A percentile compares a stretch with the other conserved stretches of the same genome.
Conservation (phyloP, 148 eudicot species). For the Simmondsia chinensis region DNA sequence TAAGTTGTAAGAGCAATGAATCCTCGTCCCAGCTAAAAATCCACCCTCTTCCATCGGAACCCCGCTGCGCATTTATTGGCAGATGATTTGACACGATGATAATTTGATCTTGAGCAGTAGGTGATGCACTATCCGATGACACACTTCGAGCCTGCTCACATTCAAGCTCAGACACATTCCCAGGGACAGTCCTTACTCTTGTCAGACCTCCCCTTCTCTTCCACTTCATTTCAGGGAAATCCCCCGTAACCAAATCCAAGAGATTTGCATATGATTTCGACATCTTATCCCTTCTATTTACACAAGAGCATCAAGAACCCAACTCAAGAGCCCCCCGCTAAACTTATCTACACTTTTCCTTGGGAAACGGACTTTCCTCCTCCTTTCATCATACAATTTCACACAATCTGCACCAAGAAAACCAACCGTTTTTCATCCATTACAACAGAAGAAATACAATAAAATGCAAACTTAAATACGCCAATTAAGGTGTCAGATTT, state of each 20-base stretch:
- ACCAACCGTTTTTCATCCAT: too few relatives aligned
- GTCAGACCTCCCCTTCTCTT: constrained; percentile 18
- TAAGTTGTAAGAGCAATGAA: constrained; percentile 31
- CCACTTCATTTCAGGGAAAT: constrained; percentile 20
- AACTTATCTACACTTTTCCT: too few relatives aligned
- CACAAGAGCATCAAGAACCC: too few relatives aligned
- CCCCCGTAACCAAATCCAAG: constrained; percentile 27
- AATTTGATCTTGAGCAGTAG: constrained; percentile 25
- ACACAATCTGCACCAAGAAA: too few relatives aligned
- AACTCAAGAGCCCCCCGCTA: too few relatives aligned
- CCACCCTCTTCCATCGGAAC: constrained; percentile 25
- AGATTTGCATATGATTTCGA: constrained; percentile 40
- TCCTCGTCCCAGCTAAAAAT: constrained; percentile 35
- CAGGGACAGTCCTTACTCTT: constrained; percentile 37
- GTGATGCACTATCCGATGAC: constrained; percentile 30
- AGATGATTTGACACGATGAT: constrained; percentile 28
- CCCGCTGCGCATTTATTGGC: constrained; percentile 21
- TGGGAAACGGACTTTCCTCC: too few relatives aligned
- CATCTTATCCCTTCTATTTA: too few relatives aligned
- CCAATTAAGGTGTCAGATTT: too few relatives aligned
- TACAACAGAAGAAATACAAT: too few relatives aligned
- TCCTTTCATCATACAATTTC: too few relatives aligned
- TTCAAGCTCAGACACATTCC: constrained; percentile 27
- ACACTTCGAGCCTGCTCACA: constrained; percentile 25
- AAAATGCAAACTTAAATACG: too few relatives aligned